phyloP scores from a whole-genome alignment of 1,284 basidiomycete genomes.

The Tremellales sp. region DNA sequence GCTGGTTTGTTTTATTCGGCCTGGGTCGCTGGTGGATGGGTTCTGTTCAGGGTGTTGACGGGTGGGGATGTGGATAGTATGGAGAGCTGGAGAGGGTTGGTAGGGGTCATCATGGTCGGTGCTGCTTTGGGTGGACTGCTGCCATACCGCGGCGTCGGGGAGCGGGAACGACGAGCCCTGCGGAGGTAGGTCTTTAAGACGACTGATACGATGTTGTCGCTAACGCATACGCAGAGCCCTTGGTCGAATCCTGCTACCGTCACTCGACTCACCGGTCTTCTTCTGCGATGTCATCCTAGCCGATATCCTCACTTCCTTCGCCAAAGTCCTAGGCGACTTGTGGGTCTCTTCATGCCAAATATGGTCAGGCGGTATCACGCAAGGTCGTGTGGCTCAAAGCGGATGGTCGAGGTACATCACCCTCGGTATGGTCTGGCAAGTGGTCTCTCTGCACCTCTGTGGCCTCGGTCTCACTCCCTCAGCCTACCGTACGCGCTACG shows the following conservation, averaged over 20 bases:
- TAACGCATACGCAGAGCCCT: slow-evolving; percentile 54
- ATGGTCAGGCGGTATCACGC: slow-evolving; percentile 63
- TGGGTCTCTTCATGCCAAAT: slow-evolving; percentile 81
- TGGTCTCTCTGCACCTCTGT: slow-evolving; percentile 3
- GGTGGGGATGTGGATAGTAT: slow-evolving; percentile 58
- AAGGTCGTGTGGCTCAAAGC: slow-evolving; percentile 59
- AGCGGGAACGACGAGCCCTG: slow-evolving; percentile 67
- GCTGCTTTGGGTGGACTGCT: slow-evolving; percentile 59
- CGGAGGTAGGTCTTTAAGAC: slow-evolving; percentile 57
- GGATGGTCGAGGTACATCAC: slow-evolving; percentile 68
- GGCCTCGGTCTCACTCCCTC: slow-evolving; percentile 2
- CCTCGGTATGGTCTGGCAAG: slow-evolving; percentile 80
- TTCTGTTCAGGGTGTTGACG: slow-evolving; percentile 60
- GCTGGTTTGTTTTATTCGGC: slow-evolving; percentile 59
- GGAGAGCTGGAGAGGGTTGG: slow-evolving; percentile 70
- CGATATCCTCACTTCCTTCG: slow-evolving; percentile 93
- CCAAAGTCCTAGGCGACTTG: slow-evolving; percentile 91
- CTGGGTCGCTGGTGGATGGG: slow-evolving; percentile 64
- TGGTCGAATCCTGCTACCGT: slow-evolving; percentile 67
- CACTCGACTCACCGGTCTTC: slow-evolving; percentile 60
- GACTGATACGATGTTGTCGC: neutral
- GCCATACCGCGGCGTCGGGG: slow-evolving; percentile 64
- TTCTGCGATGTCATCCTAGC: slow-evolving; percentile 93
- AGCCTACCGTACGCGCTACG: slow-evolving; percentile 89
- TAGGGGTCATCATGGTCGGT: slow-evolving; percentile 62